Evolutionary conservation across 306 rosid species (phyloP).

Genomic region (Myrica gale): DNA sequence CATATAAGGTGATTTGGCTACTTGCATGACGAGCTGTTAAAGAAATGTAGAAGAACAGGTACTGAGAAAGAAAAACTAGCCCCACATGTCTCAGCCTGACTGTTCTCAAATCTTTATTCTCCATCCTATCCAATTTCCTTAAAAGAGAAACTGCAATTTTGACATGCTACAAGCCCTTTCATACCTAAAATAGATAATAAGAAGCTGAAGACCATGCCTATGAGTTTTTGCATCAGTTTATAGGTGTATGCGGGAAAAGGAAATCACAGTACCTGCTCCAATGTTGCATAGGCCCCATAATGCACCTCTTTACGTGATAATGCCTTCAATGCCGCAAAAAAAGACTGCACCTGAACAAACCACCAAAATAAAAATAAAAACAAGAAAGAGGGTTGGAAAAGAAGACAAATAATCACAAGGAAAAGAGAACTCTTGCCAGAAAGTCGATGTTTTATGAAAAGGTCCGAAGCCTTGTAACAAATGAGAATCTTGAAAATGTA

Average conservation of each 20-base stretch:
- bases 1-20: neutral
- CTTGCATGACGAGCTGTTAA: neutral
- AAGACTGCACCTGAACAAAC: slow-evolving; percentile 74
- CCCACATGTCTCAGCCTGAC: neutral
- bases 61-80: neutral
- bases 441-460: slow-evolving; percentile 4
- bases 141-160: neutral
- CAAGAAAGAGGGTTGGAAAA: neutral
- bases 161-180: neutral
- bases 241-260: neutral
- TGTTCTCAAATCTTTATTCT: neutral
- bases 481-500: slow-evolving; percentile 13
- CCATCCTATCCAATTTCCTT: neutral
- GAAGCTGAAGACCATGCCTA: neutral
- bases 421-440: neutral
- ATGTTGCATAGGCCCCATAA: slow-evolving; percentile 96
- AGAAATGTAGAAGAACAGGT: neutral
- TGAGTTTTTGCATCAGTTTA: neutral
- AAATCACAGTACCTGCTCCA: slow-evolving; percentile 71
- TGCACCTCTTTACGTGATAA: slow-evolving; percentile 94
- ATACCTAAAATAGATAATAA: neutral
- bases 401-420: neutral
- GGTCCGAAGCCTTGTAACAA: slow-evolving; percentile 11
- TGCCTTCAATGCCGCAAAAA: slow-evolving; percentile 83
- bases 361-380: slow-evolving; percentile 19